Conservation (phyloP, 1,284 basidiomycete genomes). For the Taiwanofungus camphoratus region DNA sequence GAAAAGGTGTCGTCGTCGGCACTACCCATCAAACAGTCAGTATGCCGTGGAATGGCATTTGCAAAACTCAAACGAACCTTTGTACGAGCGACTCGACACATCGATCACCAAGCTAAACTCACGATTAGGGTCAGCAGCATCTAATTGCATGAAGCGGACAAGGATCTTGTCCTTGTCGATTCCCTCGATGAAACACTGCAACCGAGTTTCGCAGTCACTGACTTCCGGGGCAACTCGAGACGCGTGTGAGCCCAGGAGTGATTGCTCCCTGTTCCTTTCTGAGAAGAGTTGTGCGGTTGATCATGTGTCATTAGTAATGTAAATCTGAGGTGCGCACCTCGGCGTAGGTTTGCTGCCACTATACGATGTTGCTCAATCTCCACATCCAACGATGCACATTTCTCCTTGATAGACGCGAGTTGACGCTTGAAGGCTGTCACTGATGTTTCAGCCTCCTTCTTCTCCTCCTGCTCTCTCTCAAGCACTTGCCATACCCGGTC, state of each 20-base stretch:
- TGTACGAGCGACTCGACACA: slow-evolving; percentile 54
- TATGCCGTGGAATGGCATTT: slow-evolving; percentile 1
- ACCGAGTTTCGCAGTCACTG: slow-evolving; percentile 46
- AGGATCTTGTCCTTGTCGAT: slow-evolving; percentile 68
- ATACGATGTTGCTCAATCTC: slow-evolving; percentile 68
- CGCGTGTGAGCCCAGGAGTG: slow-evolving; percentile 57
- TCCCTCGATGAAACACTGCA: slow-evolving; percentile 70
- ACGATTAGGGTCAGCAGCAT: slow-evolving; percentile 44
- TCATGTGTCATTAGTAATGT: background rate
- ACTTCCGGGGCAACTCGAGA: slow-evolving; percentile 52
- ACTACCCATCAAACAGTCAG: slow-evolving; percentile 35
- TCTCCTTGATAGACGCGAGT: slow-evolving; percentile 52
- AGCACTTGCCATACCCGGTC: slow-evolving; percentile 39
- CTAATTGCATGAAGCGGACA: slow-evolving; percentile 66
- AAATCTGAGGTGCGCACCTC: slow-evolving; percentile 41
- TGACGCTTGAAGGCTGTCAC: slow-evolving; percentile 59
- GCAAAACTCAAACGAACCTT: slow-evolving; percentile 45
- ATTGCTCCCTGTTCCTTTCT: slow-evolving; percentile 68
- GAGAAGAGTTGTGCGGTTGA: background rate
- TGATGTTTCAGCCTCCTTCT: slow-evolving; percentile 60
- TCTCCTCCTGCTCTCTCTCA: slow-evolving; percentile 63
- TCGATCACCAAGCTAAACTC: slow-evolving; percentile 79
- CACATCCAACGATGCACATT: slow-evolving; percentile 48
- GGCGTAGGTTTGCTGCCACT: slow-evolving; percentile 48
- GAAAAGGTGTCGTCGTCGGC: slow-evolving; percentile 58